Percentiles rank a stretch among this genome's conserved stretches.
Evolutionary conservation across 2,329 filamentous ascomycete species (phyloP).

Genomic region (Onygena corvina): DNA sequence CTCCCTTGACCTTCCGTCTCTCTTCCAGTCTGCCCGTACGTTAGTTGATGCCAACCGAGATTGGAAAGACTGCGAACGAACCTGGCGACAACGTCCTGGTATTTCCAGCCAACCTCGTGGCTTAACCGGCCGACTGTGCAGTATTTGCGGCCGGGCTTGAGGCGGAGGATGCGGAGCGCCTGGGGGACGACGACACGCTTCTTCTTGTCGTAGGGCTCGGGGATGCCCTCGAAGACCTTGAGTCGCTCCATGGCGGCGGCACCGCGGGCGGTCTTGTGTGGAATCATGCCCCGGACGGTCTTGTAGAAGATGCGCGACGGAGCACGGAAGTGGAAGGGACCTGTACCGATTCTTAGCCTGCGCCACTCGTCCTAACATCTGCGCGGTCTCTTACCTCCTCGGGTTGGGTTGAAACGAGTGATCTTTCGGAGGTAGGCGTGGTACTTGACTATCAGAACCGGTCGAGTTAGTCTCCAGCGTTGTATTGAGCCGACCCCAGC

Average conservation of each 20-base stretch:
- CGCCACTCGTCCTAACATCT: background rate
- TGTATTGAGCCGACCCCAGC: background rate
- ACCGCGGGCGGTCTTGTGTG: slow-evolving; percentile 98
- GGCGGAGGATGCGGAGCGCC: slow-evolving; percentile 86
- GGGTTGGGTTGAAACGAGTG: slow-evolving; percentile 98
- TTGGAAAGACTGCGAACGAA: slow-evolving; percentile 42
- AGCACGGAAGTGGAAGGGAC: slow-evolving; percentile 99
- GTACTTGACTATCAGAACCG: slow-evolving; percentile 77
- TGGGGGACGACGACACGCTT: slow-evolving; percentile 99
- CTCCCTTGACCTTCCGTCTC: slow-evolving; percentile 98
- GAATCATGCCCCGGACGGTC: slow-evolving; percentile 99
- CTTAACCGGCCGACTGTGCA: slow-evolving; percentile 96
- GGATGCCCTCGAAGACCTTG: slow-evolving; percentile 99
- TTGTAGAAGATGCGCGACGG: slow-evolving; percentile 99
- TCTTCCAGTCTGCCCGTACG: slow-evolving; percentile 72
- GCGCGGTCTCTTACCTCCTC: slow-evolving; percentile 61
- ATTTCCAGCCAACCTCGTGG: slow-evolving; percentile 99
- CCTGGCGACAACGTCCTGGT: slow-evolving; percentile 98
- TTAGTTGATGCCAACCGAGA: slow-evolving; percentile 15
- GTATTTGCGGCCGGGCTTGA: slow-evolving; percentile 99
- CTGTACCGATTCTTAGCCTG: slow-evolving; percentile 36
- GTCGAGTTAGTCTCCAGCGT: slow-evolving; percentile 4
- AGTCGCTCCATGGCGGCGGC: slow-evolving; percentile 93
- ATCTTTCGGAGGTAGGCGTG: slow-evolving; percentile 99
- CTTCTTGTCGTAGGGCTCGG: slow-evolving; percentile 98